Percentiles rank a stretch among this genome's conserved stretches.
Evolutionary conservation across 2,329 filamentous ascomycete genomes (phyloP).

Genomic region (Ceratocystis albifundus): DNA sequence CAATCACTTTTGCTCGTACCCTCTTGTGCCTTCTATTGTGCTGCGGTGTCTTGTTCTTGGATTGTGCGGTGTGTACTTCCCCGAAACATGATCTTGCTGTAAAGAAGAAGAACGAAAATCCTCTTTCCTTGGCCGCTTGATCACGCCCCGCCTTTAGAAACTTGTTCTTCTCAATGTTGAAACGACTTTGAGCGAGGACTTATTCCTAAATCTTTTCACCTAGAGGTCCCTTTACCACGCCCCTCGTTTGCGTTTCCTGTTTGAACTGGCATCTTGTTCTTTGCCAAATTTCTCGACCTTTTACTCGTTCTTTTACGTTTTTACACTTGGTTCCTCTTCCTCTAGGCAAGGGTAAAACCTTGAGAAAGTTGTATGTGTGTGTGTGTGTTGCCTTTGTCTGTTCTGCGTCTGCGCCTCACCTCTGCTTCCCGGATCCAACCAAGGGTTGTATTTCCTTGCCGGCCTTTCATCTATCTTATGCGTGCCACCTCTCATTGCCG

Average conservation of each 20-base stretch:
- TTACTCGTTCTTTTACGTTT: conserved; percentile 6
- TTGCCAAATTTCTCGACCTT: conserved; percentile 8
- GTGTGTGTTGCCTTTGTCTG: background rate
- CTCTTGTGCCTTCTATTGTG: background rate
- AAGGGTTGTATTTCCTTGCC: conserved; percentile 1
- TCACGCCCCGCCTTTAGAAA: conserved; percentile 11
- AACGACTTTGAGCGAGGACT: background rate
- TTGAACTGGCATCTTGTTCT: background rate
- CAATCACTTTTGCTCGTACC: background rate
- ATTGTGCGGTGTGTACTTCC: background rate
- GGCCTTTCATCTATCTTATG: conserved; percentile 5
- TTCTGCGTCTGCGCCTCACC: conserved; percentile 5
- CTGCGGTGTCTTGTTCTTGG: background rate
- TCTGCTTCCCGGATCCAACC: conserved; percentile 6
- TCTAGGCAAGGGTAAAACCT: conserved; percentile 15
- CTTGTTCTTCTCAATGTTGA: conserved; percentile 7
- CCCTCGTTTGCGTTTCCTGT: conserved; percentile 3
- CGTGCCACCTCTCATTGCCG: conserved; percentile 6
- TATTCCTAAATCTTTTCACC: background rate
- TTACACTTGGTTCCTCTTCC: background rate
- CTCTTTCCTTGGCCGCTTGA: conserved; percentile 11
- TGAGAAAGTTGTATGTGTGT: background rate
- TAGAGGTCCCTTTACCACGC: background rate
- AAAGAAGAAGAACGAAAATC: background rate
- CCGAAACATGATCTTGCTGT: conserved; percentile 9